Evolutionary conservation across 1,284 basidiomycete genomes (phyloP).

Genomic region (Cryptococcus amylolentus): DNA sequence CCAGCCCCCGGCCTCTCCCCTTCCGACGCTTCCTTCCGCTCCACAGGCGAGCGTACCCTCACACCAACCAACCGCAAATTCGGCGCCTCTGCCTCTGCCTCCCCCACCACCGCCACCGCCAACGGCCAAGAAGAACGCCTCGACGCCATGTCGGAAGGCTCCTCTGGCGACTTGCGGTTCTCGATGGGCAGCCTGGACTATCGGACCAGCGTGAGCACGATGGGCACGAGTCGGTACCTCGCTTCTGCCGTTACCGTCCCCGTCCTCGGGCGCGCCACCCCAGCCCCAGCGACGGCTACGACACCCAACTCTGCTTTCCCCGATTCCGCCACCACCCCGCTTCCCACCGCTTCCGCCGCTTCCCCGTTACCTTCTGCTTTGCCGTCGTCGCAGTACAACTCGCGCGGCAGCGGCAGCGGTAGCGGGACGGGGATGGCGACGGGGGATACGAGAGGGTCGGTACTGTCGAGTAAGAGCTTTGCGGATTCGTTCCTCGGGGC

Average conservation of each 20-base stretch:
- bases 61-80: constrained; percentile 12
- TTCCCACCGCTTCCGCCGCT: no score
- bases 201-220: constrained; percentile 35
- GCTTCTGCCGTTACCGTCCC: constrained; percentile 13
- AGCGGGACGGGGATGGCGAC: background rate
- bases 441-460: constrained; percentile 13
- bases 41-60: constrained; percentile 2
- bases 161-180: constrained; percentile 41
- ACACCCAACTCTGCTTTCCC: background rate
- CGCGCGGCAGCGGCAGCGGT: no score
- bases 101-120: constrained; percentile 13
- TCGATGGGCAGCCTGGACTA: constrained; percentile 48
- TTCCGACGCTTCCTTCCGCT: constrained; percentile 6
- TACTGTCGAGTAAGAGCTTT: constrained; percentile 32
- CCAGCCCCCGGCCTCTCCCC: constrained; percentile 1
- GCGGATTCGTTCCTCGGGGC: constrained; percentile 42
- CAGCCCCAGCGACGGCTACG: background rate
- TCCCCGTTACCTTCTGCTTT: background rate
- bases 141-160: constrained; percentile 15
- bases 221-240: constrained; percentile 35
- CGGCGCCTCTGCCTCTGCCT: no score
- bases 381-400: background rate
- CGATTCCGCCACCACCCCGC: no score
- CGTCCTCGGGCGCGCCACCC: background rate
- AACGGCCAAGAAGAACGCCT: constrained; percentile 10